Base-by-base conservation (phyloP, 768 basidiomycete species). In the Amanita jacksonii region DNA sequence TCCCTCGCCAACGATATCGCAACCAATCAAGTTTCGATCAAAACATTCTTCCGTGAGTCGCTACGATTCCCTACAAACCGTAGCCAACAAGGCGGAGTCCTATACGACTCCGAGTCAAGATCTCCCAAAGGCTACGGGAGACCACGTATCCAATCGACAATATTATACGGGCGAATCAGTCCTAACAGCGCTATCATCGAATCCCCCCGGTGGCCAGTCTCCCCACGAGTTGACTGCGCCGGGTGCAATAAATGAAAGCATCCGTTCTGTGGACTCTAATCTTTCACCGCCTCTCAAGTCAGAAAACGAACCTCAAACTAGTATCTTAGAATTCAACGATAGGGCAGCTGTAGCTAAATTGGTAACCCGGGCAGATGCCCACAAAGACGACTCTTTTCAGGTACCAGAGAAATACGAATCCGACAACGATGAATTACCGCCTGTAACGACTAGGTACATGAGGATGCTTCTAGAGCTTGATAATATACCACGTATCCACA, bases 391-490 rank as follows among this genome's bases (percentile, higher is more conserved):
- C n/a, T n/a, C 22, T 18, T 12, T 12, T 18, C 19, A 12, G 20
- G 5, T 10, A 19, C 30, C 19, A 19, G 25, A 19, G 30, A 41
- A 10, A 32, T 9, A 35, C 10, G 20, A 23, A 6, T 12, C 16
- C 20, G 35, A 45, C 20, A 20, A 22, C 16, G 34, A 34, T 37
- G 22, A 47, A 44, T 8, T 19, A 18, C 33, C 43, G 39, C 65
- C 65, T 50, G 63, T 61, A 55, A 59, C 71, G 46, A 76, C 77
- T 2, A 68, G 67, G 24, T 80, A 80, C 51, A 66, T 78, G 50
- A 72, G 69, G 40, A 80, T 80, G 77, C 64, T 80, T 19, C 68
- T 80, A 25, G 78, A 75, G 4, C 57, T 79, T 18, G 78, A 79
- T 50, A 65, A 61, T 25, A 79, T 80, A 34, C 73, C 76, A 13